These are phyloP conservation scores for Pelargonium fulgidum DNA, from an alignment of 441 rosid genomes.

Conservation along the genomic window DNA sequence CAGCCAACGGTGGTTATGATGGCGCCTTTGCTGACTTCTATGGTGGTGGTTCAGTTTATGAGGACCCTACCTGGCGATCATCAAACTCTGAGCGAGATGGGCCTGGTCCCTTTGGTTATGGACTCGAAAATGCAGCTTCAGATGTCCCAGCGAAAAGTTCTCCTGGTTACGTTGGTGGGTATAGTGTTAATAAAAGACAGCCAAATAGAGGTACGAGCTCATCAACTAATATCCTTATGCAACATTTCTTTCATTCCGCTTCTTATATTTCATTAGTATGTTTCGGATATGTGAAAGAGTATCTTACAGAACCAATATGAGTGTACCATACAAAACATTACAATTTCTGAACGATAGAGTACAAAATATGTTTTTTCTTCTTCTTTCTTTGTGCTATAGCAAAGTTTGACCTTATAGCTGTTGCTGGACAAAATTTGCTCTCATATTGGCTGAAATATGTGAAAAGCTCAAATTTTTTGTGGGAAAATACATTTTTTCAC, in stretches of 20 bases:
- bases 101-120: slow-evolving; percentile 61
- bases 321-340: not conserved
- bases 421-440: no score
- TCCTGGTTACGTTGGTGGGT: slow-evolving; percentile 81
- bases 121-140: slow-evolving; percentile 58
- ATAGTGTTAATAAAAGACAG: slow-evolving; percentile 80
- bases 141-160: slow-evolving; percentile 65
- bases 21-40: slow-evolving; percentile 56
- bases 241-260: not conserved
- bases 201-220: slow-evolving; percentile 66
- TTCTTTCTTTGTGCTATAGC: no score
- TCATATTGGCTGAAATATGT: no score
- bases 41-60: slow-evolving; percentile 56
- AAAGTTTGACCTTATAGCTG: no score
- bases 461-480: no score
- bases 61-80: slow-evolving; percentile 66
- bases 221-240: slow-evolving; percentile 17
- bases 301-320: not conserved
- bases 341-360: no score
- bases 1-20: slow-evolving; percentile 62
- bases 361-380: no score
- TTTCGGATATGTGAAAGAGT: not conserved
- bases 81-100: slow-evolving; percentile 52
- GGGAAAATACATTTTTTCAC: no score
- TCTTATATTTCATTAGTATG: not conserved